These are phyloP conservation scores for Closterium sp. DNA, from an alignment of 139 green algal genomes.

Conservation along the genomic window DNA sequence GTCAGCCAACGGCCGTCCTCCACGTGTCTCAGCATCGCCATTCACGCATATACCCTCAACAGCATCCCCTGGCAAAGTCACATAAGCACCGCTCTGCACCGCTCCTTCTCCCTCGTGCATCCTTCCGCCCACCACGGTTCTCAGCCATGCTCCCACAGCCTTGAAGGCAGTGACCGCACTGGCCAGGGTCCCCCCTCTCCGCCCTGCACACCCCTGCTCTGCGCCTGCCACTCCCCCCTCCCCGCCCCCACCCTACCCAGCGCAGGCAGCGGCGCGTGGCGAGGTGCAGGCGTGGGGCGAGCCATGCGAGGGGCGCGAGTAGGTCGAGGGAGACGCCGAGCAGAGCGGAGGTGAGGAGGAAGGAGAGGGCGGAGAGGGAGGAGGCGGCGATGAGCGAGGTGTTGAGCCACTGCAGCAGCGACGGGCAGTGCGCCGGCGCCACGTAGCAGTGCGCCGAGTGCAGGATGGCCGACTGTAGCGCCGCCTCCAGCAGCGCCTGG, in stretches of 20 bases:
- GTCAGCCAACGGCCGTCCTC: neutral
- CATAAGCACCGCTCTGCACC: neutral
- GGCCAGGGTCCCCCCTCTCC: no score
- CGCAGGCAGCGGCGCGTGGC: neutral
- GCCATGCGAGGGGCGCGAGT: constrained; percentile 24
- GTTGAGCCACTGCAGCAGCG: constrained; percentile 9
- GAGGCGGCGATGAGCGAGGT: constrained; percentile 16
- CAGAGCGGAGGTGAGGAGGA: constrained; percentile 36
- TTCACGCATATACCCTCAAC: neutral
- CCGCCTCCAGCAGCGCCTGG: constrained; percentile 34
- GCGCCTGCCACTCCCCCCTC: neutral
- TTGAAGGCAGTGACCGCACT: neutral
- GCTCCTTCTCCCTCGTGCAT: neutral
- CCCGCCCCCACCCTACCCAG: neutral
- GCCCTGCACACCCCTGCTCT: neutral
- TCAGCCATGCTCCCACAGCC: neutral
- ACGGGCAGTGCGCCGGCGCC: neutral
- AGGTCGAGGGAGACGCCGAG: constrained; percentile 49
- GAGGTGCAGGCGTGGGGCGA: neutral
- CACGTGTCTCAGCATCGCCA: neutral
- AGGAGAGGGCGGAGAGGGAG: constrained; percentile 37
- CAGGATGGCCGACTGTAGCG: constrained; percentile 19
- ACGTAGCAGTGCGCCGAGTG: constrained; percentile 14
- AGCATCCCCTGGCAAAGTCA: neutral
- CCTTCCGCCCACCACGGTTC: neutral